phyloP scores from a whole-genome alignment of 2,329 filamentous ascomycete species.

The Fusarium begoniae region DNA sequence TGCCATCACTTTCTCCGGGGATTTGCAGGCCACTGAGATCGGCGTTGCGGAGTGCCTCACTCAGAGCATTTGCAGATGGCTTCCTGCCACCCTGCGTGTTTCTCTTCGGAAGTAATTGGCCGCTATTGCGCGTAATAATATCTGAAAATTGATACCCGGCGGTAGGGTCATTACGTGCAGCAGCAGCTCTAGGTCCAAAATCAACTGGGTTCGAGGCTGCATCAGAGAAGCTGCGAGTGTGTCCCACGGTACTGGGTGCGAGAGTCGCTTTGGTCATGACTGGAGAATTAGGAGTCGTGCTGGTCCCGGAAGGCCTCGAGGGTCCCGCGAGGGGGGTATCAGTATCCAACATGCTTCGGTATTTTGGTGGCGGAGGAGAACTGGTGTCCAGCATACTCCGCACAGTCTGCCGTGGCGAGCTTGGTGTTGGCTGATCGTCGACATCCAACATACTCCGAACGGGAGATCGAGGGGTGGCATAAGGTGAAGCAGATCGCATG shows the following conservation, averaged over 20 bases:
- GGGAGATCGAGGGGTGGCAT: slow-evolving; percentile 68
- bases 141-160: slow-evolving; percentile 70
- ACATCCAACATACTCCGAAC: slow-evolving; percentile 62
- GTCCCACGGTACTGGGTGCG: slow-evolving; percentile 33
- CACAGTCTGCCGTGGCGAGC: slow-evolving; percentile 61
- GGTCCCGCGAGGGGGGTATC: slow-evolving; percentile 47
- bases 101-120: slow-evolving; percentile 60
- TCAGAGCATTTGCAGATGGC: slow-evolving; percentile 53
- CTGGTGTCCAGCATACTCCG: slow-evolving; percentile 60
- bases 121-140: slow-evolving; percentile 63
- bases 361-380: slow-evolving; percentile 49
- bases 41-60: slow-evolving; percentile 62
- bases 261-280: slow-evolving; percentile 34
- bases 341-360: slow-evolving; percentile 64
- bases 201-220: slow-evolving; percentile 57
- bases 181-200: slow-evolving; percentile 51
- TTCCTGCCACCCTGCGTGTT: slow-evolving; percentile 56
- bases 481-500: slow-evolving; percentile 62
- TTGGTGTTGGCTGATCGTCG: slow-evolving; percentile 28
- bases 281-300: slow-evolving; percentile 48
- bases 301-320: slow-evolving; percentile 43
- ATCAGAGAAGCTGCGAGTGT: slow-evolving; percentile 65
- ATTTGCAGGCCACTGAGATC: slow-evolving; percentile 62
- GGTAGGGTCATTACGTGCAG: slow-evolving; percentile 53
- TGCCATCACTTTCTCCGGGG: slow-evolving; percentile 56